These are phyloP conservation scores for Microbotryomycetes sp. DNA, from an alignment of 1,284 basidiomycete species.

Conservation along the genomic window DNA sequence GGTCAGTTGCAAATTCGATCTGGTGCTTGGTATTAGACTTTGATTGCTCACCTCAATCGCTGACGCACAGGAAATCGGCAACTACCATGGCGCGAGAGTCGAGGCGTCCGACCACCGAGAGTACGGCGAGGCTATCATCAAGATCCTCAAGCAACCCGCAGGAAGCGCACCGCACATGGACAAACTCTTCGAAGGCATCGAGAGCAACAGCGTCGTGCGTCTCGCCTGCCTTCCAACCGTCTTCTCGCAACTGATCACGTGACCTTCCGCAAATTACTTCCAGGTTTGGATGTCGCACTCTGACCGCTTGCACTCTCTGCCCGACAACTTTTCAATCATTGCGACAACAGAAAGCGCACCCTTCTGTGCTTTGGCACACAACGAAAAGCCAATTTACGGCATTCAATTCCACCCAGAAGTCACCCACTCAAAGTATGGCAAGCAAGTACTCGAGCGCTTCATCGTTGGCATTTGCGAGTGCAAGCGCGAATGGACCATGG, in stretches of 20 bases:
- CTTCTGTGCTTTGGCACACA: conserved; percentile 87
- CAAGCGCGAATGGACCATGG: conserved; percentile 89
- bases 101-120: conserved; percentile 85
- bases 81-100: conserved; percentile 79
- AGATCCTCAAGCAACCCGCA: conserved; percentile 61
- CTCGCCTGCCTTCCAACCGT: neutral
- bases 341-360: conserved; percentile 83
- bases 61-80: conserved; percentile 78
- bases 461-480: conserved; percentile 79
- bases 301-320: conserved; percentile 79
- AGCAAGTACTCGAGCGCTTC: conserved; percentile 84
- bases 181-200: conserved; percentile 75
- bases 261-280: neutral
- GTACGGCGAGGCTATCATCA: conserved; percentile 83
- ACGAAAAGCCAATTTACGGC: conserved; percentile 83
- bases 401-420: conserved; percentile 99
- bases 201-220: conserved; percentile 69
- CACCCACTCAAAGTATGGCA: conserved; percentile 85
- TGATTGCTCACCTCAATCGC: no score
- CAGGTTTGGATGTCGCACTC: conserved; percentile 99
- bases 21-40: no score
- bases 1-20: conserved; percentile 49
- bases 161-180: conserved; percentile 53
- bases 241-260: conserved; percentile 2
- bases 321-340: conserved; percentile 78